These are phyloP conservation scores for Aspergillus cristatus DNA, from an alignment of 495 filamentous ascomycete genomes.

Conservation along the genomic window DNA sequence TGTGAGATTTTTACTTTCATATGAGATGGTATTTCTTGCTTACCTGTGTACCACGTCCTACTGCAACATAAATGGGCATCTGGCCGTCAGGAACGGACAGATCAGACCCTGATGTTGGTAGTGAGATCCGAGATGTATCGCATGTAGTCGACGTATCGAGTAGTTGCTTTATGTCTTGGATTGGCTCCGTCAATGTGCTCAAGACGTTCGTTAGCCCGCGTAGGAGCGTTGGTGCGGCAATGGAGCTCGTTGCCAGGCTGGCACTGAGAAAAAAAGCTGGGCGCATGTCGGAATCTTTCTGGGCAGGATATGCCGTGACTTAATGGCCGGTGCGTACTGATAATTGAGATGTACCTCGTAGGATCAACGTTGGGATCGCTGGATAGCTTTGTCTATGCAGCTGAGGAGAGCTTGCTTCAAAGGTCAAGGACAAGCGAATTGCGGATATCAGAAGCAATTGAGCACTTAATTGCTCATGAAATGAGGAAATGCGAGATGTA, in stretches of 20 bases:
- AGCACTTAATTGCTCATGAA: no score
- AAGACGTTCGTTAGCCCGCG: slow-evolving; percentile 27
- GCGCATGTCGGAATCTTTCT: slow-evolving; percentile 21
- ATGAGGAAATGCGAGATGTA: no score
- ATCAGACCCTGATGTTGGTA: slow-evolving; percentile 32
- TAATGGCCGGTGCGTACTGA: no score
- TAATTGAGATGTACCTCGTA: no score
- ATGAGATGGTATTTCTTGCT: slow-evolving; percentile 4
- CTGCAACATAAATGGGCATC: slow-evolving; percentile 60
- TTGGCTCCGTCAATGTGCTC: slow-evolving; percentile 30
- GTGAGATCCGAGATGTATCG: slow-evolving; percentile 26
- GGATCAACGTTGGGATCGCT: no score
- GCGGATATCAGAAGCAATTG: no score
- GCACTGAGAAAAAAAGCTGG: slow-evolving; percentile 15
- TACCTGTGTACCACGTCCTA: slow-evolving; percentile 72
- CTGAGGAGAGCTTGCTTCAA: no score
- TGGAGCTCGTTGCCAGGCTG: slow-evolving; percentile 22
- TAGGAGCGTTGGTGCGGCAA: slow-evolving; percentile 29
- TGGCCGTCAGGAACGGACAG: slow-evolving; percentile 53
- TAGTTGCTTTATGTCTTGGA: slow-evolving; percentile 15
- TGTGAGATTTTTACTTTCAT: slow-evolving; percentile 3
- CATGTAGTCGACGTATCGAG: slow-evolving; percentile 19
- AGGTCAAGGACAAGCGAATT: not conserved
- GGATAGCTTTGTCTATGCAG: no score
- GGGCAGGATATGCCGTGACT: no score